Percentiles rank a stretch among this genome's conserved stretches.
phyloP scores from a whole-genome alignment of 169 alveolate species.

The Plasmodium inui region DNA sequence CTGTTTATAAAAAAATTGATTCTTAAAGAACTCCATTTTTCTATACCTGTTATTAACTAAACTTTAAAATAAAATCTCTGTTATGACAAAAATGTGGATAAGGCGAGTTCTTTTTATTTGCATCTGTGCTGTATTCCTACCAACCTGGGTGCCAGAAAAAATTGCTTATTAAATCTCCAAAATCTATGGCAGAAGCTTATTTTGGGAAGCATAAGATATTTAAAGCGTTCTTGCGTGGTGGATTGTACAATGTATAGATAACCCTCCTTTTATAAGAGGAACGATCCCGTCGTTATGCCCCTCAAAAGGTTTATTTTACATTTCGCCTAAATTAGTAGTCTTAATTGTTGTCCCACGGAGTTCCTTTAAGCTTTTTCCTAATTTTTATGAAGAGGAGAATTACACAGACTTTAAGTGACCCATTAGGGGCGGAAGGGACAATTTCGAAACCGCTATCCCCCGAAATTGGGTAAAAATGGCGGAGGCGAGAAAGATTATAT shows the following conservation, averaged over 20 bases:
- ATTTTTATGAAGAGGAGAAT: background rate
- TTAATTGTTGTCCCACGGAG: background rate
- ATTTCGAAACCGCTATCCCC: background rate
- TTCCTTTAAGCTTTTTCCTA: background rate
- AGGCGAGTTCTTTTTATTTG: background rate
- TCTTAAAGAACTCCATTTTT: background rate
- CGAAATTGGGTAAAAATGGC: background rate
- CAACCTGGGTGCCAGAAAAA: background rate
- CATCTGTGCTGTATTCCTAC: background rate
- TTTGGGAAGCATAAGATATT: background rate
- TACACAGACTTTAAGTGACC: background rate
- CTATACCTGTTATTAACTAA: background rate
- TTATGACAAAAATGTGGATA: background rate
- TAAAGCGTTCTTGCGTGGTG: background rate
- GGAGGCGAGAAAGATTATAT: background rate
- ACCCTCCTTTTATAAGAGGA: background rate
- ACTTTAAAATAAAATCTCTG: background rate
- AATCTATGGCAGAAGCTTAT: background rate
- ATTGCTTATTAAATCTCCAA: background rate
- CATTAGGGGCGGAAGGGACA: background rate
- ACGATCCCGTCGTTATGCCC: background rate
- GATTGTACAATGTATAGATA: background rate
- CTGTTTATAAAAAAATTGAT: background rate
- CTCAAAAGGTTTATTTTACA: background rate
- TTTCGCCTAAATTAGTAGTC: background rate